Conservation (phyloP, 305 asterid genomes). For the Solanum hybrid region DNA sequence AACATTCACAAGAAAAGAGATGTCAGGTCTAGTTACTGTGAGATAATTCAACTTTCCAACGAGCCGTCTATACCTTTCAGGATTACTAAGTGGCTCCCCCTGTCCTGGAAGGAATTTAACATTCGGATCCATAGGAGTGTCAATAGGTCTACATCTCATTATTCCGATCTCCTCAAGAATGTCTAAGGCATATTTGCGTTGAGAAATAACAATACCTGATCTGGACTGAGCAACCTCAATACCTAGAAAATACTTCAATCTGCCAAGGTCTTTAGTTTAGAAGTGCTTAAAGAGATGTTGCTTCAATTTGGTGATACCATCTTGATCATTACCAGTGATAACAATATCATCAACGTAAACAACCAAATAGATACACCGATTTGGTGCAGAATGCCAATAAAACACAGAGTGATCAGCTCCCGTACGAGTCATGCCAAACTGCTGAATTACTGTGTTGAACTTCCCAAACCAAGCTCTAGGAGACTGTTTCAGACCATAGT, state of each 20-base stretch:
- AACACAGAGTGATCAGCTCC: not conserved
- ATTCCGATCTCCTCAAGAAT: not conserved
- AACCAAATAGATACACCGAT: not conserved
- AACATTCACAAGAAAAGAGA: not conserved
- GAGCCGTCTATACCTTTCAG: not conserved
- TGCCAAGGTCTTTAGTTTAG: not conserved
- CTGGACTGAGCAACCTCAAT: not conserved
- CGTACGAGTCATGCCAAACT: not conserved
- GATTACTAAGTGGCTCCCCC: not conserved
- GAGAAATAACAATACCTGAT: not conserved
- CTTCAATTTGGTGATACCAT: not conserved
- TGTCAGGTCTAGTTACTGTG: not conserved
- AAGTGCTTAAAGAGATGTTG: not conserved
- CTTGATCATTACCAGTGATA: not conserved
- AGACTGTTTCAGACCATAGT: not conserved
- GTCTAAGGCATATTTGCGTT: not conserved
- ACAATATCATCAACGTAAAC: not conserved
- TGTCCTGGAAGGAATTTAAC: not conserved
- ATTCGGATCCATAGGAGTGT: not conserved
- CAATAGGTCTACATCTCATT: not conserved
- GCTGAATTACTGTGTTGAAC: not conserved
- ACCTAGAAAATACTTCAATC: not conserved
- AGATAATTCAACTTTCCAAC: not conserved
- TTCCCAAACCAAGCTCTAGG: not conserved
- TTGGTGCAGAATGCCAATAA: not conserved